Conservation (phyloP, 805 yeast genomes). For the Suhomyces canberraensis region DNA sequence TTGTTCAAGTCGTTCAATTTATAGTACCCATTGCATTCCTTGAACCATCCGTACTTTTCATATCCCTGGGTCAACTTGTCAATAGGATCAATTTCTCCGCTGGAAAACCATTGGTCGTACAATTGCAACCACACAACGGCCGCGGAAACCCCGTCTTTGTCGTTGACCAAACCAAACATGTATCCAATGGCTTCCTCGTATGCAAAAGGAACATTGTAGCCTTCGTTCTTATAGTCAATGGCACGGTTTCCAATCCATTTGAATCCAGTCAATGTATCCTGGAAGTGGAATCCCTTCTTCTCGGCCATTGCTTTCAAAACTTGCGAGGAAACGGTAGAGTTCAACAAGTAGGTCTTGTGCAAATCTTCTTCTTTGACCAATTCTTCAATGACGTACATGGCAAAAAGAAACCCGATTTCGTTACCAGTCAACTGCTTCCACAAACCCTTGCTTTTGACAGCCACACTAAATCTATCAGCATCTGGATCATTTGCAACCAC, state of each 20-base stretch:
- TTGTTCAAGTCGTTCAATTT: conserved; percentile 51
- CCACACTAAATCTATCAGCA: conserved; percentile 90
- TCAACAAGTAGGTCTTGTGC: conserved; percentile 53
- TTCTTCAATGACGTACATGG: conserved; percentile 52
- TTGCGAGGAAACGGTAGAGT: conserved; percentile 92
- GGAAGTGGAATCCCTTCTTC: conserved; percentile 54
- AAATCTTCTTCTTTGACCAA: conserved; percentile 21
- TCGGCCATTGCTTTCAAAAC: conserved; percentile 69
- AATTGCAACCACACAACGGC: conserved; percentile 72
- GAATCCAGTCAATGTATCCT: conserved; percentile 91
- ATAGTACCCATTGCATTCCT: conserved; percentile 86
- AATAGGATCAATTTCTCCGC: conserved; percentile 35
- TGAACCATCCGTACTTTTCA: conserved; percentile 70
- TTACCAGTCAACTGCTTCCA: conserved; percentile 91
- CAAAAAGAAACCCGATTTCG: conserved; percentile 84
- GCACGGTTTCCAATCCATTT: conserved; percentile 97
- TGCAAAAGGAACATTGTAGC: conserved; percentile 77
- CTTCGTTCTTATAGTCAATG: conserved; percentile 60
- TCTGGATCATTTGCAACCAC: conserved; percentile 95
- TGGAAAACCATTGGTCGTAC: conserved; percentile 48
- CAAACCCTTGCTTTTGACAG: conserved; percentile 46
- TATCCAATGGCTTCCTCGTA: conserved; percentile 96
- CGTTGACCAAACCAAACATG: conserved; percentile 82
- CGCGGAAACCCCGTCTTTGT: conserved; percentile 91
- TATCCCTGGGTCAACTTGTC: conserved; percentile 59